Conservation (phyloP, 2,329 filamentous ascomycete genomes). For the Trichoderma arundinaceum region DNA sequence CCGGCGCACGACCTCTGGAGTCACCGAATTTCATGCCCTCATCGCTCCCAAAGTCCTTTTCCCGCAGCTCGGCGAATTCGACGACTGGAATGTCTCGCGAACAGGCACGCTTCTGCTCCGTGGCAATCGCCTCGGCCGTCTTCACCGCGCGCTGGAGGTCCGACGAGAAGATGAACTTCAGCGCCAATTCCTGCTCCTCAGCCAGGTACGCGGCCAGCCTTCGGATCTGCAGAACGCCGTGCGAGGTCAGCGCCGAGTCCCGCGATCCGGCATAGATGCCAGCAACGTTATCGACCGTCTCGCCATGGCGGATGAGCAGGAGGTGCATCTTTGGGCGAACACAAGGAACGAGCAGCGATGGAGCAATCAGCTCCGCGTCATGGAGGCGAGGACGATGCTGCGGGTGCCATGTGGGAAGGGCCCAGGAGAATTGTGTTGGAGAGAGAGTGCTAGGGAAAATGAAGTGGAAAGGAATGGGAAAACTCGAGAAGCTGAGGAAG, state of each 20-base stretch:
- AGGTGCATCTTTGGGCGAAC: constrained; percentile 51
- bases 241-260: constrained; percentile 80
- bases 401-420: constrained; percentile 26
- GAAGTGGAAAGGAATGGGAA: not conserved
- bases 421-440: constrained; percentile 6
- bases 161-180: constrained; percentile 73
- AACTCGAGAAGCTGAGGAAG: not conserved
- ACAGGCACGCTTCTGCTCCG: constrained; percentile 53
- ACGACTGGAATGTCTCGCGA: constrained; percentile 34
- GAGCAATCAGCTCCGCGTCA: constrained; percentile 31
- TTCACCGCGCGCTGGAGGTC: constrained; percentile 74
- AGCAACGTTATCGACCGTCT: constrained; percentile 88
- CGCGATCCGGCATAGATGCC: constrained; percentile 78
- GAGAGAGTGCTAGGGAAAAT: constrained; percentile 6
- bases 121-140: constrained; percentile 71
- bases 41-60: constrained; percentile 75
- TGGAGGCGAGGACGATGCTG: constrained; percentile 32
- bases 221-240: constrained; percentile 80
- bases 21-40: constrained; percentile 68
- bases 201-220: constrained; percentile 70
- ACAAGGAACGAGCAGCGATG: constrained; percentile 26
- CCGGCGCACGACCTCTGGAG: constrained; percentile 45
- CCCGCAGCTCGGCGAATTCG: constrained; percentile 59
- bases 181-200: constrained; percentile 48
- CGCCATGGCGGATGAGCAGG: constrained; percentile 83